phyloP scores from a whole-genome alignment of 2,329 filamentous ascomycete species.

The Fusarium austroafricanum region DNA sequence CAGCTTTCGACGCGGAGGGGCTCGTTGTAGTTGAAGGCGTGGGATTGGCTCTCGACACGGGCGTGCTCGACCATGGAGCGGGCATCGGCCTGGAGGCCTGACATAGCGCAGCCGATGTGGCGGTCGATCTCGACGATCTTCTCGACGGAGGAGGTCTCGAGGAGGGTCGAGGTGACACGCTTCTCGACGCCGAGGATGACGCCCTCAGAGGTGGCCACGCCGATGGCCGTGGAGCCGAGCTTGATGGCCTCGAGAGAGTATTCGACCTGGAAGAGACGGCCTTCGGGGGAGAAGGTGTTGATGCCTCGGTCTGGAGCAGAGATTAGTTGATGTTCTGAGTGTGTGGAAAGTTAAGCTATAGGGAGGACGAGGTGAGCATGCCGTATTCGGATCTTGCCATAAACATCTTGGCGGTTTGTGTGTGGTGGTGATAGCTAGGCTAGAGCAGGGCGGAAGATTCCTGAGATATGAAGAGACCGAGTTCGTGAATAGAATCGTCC shows the following conservation, averaged over 20 bases:
- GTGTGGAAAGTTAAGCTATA: conserved; percentile 9
- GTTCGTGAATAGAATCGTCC: neutral
- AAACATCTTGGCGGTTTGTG: conserved; percentile 80
- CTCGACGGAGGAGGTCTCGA: conserved; percentile 97
- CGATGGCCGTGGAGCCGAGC: conserved; percentile 97
- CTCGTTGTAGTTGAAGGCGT: conserved; percentile 98
- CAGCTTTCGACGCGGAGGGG: conserved; percentile 94
- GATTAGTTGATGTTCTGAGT: conserved; percentile 32
- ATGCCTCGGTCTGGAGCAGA: conserved; percentile 84
- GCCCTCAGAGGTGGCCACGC: conserved; percentile 93
- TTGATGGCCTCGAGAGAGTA: conserved; percentile 99
- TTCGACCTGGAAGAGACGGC: conserved; percentile 99
- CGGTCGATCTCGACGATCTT: conserved; percentile 99
- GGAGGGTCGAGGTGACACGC: conserved; percentile 95
- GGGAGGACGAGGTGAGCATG: conserved; percentile 61
- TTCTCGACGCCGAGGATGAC: conserved; percentile 98
- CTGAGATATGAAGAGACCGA: conserved; percentile 6
- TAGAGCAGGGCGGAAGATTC: conserved; percentile 19
- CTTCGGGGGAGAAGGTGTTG: conserved; percentile 99
- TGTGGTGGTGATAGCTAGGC: conserved; percentile 26
- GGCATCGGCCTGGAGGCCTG: conserved; percentile 95
- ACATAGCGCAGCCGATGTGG: conserved; percentile 99
- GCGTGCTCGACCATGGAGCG: conserved; percentile 98
- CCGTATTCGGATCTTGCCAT: conserved; percentile 99
- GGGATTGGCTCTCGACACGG: conserved; percentile 95